Conservation (phyloP, 2,329 filamentous ascomycete genomes). For the Boeremia exigua region DNA sequence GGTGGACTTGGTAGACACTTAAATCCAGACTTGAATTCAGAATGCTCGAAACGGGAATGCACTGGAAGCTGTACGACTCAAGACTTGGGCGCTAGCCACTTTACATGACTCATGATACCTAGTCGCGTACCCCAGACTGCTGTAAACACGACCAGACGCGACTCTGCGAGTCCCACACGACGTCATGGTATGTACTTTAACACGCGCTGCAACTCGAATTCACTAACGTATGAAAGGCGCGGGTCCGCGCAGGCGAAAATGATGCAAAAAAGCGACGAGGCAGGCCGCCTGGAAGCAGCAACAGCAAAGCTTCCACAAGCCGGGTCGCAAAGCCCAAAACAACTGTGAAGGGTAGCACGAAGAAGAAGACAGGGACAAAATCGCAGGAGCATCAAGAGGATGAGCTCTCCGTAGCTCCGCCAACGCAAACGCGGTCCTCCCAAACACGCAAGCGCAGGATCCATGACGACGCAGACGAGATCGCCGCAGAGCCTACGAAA, state of each 20-base stretch:
- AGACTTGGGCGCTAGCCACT: not conserved
- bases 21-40: too few species aligned
- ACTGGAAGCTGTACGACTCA: not conserved
- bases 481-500: constrained; percentile 23
- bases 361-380: constrained; percentile 18
- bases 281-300: constrained; percentile 33
- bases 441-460: constrained; percentile 30
- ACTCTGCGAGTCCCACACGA: constrained; percentile 25
- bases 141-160: constrained; percentile 25
- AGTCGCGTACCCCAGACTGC: constrained; percentile 4
- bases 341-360: constrained; percentile 20
- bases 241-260: constrained; percentile 22
- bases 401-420: constrained; percentile 2
- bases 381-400: constrained; percentile 17
- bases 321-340: constrained; percentile 19
- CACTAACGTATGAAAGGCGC: constrained; percentile 33
- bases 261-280: constrained; percentile 30
- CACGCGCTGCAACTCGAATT: not conserved
- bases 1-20: too few species aligned
- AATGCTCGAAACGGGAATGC: too few species aligned
- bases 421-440: constrained; percentile 1
- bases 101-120: not conserved
- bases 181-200: constrained; percentile 37
- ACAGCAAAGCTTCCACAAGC: constrained; percentile 22
- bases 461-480: constrained; percentile 25